A percentile compares a stretch with the other conserved stretches of the same genome.
Evolutionary conservation across 805 yeast species (phyloP).

Genomic region (Ogataea glucozyma): DNA sequence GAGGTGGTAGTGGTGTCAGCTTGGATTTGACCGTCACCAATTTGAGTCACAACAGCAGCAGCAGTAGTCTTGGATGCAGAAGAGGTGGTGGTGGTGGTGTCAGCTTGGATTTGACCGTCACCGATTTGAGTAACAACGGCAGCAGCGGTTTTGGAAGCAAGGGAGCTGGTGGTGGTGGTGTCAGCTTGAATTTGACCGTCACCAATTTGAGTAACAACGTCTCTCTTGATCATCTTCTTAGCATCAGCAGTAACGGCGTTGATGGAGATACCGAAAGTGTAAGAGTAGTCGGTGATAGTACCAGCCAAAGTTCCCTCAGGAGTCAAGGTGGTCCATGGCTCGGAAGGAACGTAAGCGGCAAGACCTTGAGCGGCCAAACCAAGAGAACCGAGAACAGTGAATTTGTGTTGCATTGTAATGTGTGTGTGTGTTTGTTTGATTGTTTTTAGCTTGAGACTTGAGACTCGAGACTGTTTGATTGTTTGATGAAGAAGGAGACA

Average conservation of each 20-base stretch:
- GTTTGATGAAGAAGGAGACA: constrained; percentile 12
- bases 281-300: constrained; percentile 59
- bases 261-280: constrained; percentile 72
- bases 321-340: constrained; percentile 71
- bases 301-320: constrained; percentile 54
- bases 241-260: constrained; percentile 42
- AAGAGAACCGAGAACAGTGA: constrained; percentile 38
- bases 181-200: constrained; percentile 58
- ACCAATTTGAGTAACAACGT: constrained; percentile 48
- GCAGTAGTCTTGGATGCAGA: constrained; percentile 36
- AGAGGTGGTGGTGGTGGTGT: constrained; percentile 29
- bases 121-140: constrained; percentile 47
- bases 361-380: constrained; percentile 45
- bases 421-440: constrained; percentile 4
- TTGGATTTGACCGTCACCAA: constrained; percentile 54
- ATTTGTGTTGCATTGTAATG: constrained; percentile 27
- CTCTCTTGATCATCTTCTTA: constrained; percentile 25
- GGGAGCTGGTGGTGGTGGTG: constrained; percentile 41
- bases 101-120: constrained; percentile 52
- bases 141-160: too few species aligned
- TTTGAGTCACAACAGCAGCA: constrained; percentile 41
- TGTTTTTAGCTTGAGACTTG: constrained; percentile 6
- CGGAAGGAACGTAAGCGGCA: constrained; percentile 66
- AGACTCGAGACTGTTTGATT: constrained; percentile 2
- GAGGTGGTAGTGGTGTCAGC: constrained; percentile 35